A percentile compares a stretch with the other conserved stretches of the same genome.
Evolutionary conservation across 2,329 filamentous ascomycete species (phyloP).

Genomic region (Trichoderma arundinaceum): DNA sequence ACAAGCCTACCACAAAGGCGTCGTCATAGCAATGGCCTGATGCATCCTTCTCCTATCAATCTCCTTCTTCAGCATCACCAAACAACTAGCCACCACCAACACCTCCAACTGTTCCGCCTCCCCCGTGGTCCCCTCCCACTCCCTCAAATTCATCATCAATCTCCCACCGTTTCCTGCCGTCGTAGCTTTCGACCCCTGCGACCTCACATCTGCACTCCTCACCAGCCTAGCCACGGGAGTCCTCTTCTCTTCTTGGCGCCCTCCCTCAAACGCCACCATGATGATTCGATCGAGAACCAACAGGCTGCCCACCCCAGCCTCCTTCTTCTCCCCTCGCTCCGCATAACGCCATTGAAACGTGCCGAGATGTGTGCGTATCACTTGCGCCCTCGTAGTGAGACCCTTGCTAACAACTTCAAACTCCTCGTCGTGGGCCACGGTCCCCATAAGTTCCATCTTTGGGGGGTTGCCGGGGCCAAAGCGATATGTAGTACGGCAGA

Average conservation of each 20-base stretch:
- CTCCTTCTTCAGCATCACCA: slow-evolving; percentile 70
- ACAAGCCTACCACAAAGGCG: not conserved
- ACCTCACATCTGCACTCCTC: slow-evolving; percentile 49
- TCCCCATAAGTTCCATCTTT: slow-evolving; percentile 44
- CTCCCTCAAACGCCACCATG: slow-evolving; percentile 40
- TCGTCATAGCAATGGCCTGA: slow-evolving; percentile 54
- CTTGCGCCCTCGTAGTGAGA: slow-evolving; percentile 53
- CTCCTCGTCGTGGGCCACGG: slow-evolving; percentile 36
- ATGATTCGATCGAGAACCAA: slow-evolving; percentile 59
- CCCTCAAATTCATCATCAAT: slow-evolving; percentile 51
- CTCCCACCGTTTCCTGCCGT: slow-evolving; percentile 59
- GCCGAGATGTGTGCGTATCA: slow-evolving; percentile 55
- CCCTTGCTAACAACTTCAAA: slow-evolving; percentile 43
- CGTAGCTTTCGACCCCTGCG: slow-evolving; percentile 45
- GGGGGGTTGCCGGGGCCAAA: slow-evolving; percentile 62
- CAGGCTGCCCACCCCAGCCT: slow-evolving; percentile 48
- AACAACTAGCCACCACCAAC: slow-evolving; percentile 60
- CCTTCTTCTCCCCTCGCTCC: slow-evolving; percentile 52
- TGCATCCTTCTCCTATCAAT: slow-evolving; percentile 60
- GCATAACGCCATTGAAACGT: slow-evolving; percentile 64
- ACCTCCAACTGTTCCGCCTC: slow-evolving; percentile 51
- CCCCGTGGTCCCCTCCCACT: slow-evolving; percentile 45
- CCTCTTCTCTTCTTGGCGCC: slow-evolving; percentile 42
- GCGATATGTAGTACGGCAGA: slow-evolving; percentile 61
- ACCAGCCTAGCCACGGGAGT: slow-evolving; percentile 51